Percentiles rank a stretch among this genome's conserved stretches.
phyloP scores from a whole-genome alignment of 1,284 basidiomycete genomes.

The Tetrapyrgos nigripes region DNA sequence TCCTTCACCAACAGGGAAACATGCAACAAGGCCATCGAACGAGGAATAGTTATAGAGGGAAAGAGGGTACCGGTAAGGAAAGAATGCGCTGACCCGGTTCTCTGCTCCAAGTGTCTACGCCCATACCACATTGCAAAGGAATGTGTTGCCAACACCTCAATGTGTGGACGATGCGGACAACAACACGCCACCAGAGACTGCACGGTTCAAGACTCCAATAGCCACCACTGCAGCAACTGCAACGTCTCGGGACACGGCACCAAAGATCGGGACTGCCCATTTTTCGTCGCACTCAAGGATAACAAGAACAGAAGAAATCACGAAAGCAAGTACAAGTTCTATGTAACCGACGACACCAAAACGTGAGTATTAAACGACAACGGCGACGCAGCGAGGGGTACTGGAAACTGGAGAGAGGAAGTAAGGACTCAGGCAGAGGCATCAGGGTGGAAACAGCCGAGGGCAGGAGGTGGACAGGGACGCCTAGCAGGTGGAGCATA shows the following conservation, averaged over 20 bases:
- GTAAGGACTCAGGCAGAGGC: neutral
- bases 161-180: slow-evolving; percentile 16
- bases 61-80: slow-evolving; percentile 1
- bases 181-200: slow-evolving; percentile 14
- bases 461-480: too few species aligned
- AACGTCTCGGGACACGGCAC: slow-evolving; percentile 16
- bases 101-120: slow-evolving; percentile 13
- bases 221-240: slow-evolving; percentile 13
- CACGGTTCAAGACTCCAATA: neutral
- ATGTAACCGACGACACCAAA: slow-evolving; percentile 5
- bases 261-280: slow-evolving; percentile 14
- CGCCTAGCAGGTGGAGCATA: too few species aligned
- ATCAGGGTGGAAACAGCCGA: neutral
- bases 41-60: slow-evolving; percentile 8
- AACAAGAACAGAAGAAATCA: slow-evolving; percentile 4
- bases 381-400: neutral
- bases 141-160: neutral
- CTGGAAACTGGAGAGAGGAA: neutral
- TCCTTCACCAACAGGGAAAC: neutral
- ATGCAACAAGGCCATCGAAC: neutral
- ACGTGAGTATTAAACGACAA: slow-evolving; percentile 14
- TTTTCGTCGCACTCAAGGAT: neutral
- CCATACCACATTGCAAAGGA: slow-evolving; percentile 2
- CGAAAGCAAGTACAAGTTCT: slow-evolving; percentile 17
- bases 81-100: slow-evolving; percentile 3